Percentiles rank a stretch among this genome's conserved stretches.
phyloP scores from a whole-genome alignment of 2,329 filamentous ascomycete species.

The Magnaporthiopsis rhizophila region DNA sequence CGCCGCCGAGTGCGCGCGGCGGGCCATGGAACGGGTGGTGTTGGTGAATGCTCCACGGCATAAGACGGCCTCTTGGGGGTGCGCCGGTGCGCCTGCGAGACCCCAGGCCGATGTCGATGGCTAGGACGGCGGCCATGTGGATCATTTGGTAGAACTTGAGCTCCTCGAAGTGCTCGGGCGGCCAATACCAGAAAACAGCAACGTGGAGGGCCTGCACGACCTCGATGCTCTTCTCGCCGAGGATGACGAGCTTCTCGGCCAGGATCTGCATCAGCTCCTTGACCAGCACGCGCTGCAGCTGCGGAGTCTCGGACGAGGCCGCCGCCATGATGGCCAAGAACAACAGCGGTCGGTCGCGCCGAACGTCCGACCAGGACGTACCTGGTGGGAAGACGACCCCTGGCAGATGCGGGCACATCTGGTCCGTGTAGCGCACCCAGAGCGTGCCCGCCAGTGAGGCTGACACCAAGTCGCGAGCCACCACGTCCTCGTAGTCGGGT shows the following conservation, averaged over 20 bases:
- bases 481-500: constrained; percentile 34
- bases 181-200: constrained; percentile 75
- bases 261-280: constrained; percentile 65
- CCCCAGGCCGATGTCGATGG: constrained; percentile 71
- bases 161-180: constrained; percentile 75
- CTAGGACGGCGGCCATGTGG: constrained; percentile 74
- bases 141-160: constrained; percentile 85
- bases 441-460: constrained; percentile 46
- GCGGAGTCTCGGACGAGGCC: constrained; percentile 48
- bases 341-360: constrained; percentile 52
- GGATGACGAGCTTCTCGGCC: constrained; percentile 65
- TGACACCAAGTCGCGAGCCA: constrained; percentile 53
- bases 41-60: constrained; percentile 17
- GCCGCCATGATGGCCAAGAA: constrained; percentile 66
- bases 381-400: constrained; percentile 50
- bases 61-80: constrained; percentile 19
- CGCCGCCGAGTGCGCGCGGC: neutral
- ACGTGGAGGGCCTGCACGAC: constrained; percentile 72
- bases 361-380: constrained; percentile 46
- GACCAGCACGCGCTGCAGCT: constrained; percentile 53
- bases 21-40: neutral
- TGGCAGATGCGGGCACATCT: constrained; percentile 55
- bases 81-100: constrained; percentile 24
- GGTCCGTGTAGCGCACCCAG: constrained; percentile 49
- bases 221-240: constrained; percentile 75